Conservation (phyloP, 2,329 filamentous ascomycete genomes). For the Diaporthe helianthi region DNA sequence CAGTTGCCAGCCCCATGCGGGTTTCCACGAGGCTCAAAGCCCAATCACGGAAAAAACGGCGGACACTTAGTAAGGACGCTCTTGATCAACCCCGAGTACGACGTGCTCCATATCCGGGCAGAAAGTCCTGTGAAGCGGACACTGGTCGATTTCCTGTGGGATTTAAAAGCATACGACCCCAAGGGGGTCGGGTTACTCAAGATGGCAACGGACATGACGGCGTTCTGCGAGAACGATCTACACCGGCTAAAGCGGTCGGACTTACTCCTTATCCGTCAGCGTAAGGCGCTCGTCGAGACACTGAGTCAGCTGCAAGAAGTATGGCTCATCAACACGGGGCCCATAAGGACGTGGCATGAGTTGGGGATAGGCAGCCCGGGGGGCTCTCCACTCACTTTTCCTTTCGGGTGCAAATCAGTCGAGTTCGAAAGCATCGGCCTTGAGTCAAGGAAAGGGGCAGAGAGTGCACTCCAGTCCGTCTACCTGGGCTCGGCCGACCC, state of each 20-base stretch:
- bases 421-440: slow-evolving; percentile 5
- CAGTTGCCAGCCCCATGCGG: slow-evolving; percentile 11
- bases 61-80: not conserved
- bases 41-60: too few relatives aligned
- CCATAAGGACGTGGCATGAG: not conserved
- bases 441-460: not conserved
- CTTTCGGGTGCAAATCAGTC: not conserved
- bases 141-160: slow-evolving; percentile 33
- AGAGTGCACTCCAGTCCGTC: not conserved
- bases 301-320: slow-evolving; percentile 33
- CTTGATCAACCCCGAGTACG: slow-evolving; percentile 31
- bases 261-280: slow-evolving; percentile 30
- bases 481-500: slow-evolving; percentile 27
- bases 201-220: not conserved
- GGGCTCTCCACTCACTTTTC: not conserved
- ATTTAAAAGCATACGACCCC: slow-evolving; percentile 33
- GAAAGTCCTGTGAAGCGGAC: slow-evolving; percentile 21
- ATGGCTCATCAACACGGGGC: slow-evolving; percentile 16
- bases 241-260: slow-evolving; percentile 21
- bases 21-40: too few relatives aligned
- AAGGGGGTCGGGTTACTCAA: slow-evolving; percentile 22
- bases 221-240: slow-evolving; percentile 25
- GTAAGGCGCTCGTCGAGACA: slow-evolving; percentile 32
- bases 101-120: slow-evolving; percentile 21
- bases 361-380: not conserved